Evolutionary conservation across 2,329 filamentous ascomycete species (phyloP), one percentile per base, ranked within the genome.

Genomic region (Cordyceps cateniannulata): DNA sequence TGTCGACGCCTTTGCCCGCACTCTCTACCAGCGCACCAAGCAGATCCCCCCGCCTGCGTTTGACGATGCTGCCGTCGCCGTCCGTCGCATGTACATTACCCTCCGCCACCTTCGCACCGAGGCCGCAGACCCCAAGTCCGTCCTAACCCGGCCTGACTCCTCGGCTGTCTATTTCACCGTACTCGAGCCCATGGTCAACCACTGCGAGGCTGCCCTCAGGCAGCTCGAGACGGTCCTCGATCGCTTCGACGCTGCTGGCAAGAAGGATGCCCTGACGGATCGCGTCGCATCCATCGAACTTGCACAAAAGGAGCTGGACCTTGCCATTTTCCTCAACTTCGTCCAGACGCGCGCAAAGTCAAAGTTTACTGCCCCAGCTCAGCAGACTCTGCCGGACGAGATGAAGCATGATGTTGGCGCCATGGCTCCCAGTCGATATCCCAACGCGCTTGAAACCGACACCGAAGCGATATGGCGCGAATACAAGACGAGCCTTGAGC

Each of bases 321-420:
- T 87, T 51, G 80, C 82, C 59, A 72, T 79, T 66, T 84, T 86
- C 63, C 75, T 87, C 20, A 80, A 86, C 65, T 81, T 79, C 0
- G 76, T 86, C 20, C 82, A 85, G 67, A 67, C 84, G 48, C 77
- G 81, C 61, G 77, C 79, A 60, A 75, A 76, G 0, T 72, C 20
- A 79, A 76, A 45, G 62, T 18, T 74, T 53, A 70, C 69, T 12
- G 68, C 75, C 42, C 70, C 72, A n/a, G 73, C 74, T 50, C 74
- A 70, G 48, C 69, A 73, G 20, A 72, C 42, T 18, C n/a, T 77
- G 25, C 71, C 85, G 38, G 80, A 86, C 61, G 68, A 69, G 8
- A 85, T 87, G 67, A 81, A 85, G 69, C 80, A 84, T 68, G 84
- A 85, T 66, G 80, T 87, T 35, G 84, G 87, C 65, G 71, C 71